phyloP scores from a whole-genome alignment of 495 filamentous ascomycete species.

The Trichoderma reesei region DNA sequence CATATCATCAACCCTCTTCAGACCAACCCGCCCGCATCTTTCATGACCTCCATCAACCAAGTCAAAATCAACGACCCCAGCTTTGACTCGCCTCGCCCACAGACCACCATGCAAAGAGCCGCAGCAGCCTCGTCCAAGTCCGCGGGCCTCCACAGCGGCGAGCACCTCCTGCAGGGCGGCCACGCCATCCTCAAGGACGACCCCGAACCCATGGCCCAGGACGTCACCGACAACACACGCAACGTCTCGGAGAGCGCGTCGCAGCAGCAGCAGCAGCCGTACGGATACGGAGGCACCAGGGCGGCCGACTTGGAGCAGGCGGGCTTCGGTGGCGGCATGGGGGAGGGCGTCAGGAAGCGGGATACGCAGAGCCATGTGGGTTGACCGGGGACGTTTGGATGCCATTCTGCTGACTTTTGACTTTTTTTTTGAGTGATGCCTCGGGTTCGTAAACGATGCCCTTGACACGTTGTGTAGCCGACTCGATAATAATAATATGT shows the following conservation, averaged over 20 bases:
- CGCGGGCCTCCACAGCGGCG: too few relatives aligned
- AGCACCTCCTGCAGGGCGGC: background rate
- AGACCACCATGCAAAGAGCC: background rate
- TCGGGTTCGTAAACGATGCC: background rate
- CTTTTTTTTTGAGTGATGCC: background rate
- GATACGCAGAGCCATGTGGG: background rate
- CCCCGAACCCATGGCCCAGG: background rate
- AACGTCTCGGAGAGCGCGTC: background rate
- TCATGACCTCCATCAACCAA: too few relatives aligned
- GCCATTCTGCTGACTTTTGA: background rate
- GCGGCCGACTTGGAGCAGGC: background rate
- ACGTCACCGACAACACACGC: background rate
- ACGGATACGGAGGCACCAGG: background rate
- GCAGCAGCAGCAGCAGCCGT: too few relatives aligned
- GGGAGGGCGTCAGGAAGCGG: too few relatives aligned
- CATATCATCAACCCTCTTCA: background rate
- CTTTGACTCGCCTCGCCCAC: too few relatives aligned
- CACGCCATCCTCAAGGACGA: background rate
- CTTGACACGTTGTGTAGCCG: background rate
- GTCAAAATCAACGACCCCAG: too few relatives aligned
- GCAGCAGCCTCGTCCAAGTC: too few relatives aligned
- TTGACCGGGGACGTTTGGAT: background rate
- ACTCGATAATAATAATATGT: background rate
- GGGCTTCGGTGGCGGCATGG: background rate
- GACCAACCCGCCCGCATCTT: too few relatives aligned